phyloP scores from a whole-genome alignment of 2,329 filamentous ascomycete species.

The Pseudogymnoascus destructans region DNA sequence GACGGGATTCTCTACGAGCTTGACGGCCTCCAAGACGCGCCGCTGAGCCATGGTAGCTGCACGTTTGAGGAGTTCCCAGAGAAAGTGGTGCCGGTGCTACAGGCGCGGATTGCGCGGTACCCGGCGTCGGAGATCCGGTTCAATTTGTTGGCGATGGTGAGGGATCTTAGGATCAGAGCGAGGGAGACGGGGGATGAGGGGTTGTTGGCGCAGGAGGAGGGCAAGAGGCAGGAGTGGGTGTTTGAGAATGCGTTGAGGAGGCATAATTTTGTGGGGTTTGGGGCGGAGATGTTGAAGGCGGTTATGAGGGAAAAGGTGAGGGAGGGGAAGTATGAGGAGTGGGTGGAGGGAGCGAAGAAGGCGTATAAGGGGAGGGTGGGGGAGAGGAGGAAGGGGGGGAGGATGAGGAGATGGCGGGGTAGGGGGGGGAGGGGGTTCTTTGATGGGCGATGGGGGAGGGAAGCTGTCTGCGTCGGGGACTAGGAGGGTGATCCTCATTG shows the following conservation, averaged over 20 bases:
- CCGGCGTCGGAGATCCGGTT: constrained; percentile 82
- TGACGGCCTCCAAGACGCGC: constrained; percentile 84
- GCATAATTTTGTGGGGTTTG: constrained; percentile 95
- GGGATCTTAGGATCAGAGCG: constrained; percentile 66
- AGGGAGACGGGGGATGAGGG: constrained; percentile 73
- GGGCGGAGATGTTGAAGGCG: constrained; percentile 76
- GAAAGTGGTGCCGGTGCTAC: constrained; percentile 76
- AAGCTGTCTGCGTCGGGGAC: not conserved
- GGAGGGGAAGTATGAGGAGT: constrained; percentile 56
- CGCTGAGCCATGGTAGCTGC: constrained; percentile 77
- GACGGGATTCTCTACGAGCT: constrained; percentile 79
- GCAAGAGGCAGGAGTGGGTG: constrained; percentile 74
- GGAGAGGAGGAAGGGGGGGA: constrained; percentile 20
- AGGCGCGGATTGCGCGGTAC: constrained; percentile 72
- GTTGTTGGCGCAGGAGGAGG: constrained; percentile 63
- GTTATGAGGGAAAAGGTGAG: constrained; percentile 64
- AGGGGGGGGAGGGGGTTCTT: not conserved
- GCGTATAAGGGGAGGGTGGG: constrained; percentile 34
- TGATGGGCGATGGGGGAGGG: not conserved
- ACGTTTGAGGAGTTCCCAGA: constrained; percentile 57
- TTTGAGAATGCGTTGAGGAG: constrained; percentile 88
- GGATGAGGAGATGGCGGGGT: constrained; percentile 24
- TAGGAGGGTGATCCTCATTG: not conserved
- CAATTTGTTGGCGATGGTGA: constrained; percentile 86
- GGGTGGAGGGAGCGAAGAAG: constrained; percentile 52